Evolutionary conservation across 23 red algal species (phyloP).

Genomic region (Rhodosorus marinus): DNA sequence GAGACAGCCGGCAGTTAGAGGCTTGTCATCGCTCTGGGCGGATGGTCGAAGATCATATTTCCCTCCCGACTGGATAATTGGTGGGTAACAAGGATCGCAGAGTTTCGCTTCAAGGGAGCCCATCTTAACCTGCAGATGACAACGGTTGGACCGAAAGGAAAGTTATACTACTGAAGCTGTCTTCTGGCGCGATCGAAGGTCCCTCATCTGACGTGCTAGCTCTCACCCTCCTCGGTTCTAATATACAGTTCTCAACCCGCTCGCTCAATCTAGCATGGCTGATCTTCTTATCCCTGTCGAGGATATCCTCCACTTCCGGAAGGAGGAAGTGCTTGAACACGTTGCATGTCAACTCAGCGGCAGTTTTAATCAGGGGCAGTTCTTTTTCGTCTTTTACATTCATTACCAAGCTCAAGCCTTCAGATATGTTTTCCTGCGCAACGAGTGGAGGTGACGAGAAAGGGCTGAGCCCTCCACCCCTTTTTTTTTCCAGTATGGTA

Average conservation of each 20-base stretch:
- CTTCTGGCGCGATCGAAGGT: too few species aligned
- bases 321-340: conserved; percentile 49
- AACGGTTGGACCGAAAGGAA: too few species aligned
- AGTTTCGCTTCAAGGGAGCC: conserved; percentile 23
- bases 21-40: conserved; percentile 40
- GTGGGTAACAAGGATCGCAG: conserved; percentile 82
- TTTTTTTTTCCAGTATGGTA: too few species aligned
- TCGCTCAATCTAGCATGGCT: conserved; percentile 43
- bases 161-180: too few species aligned
- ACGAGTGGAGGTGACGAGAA: too few species aligned
- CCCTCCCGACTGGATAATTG: conserved; percentile 69
- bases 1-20: conserved; percentile 41
- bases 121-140: conserved; percentile 35
- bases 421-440: conserved; percentile 10
- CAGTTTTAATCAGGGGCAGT: conserved; percentile 24
- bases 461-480: too few species aligned
- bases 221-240: conserved; percentile 37
- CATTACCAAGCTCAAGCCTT: conserved; percentile 33
- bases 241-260: conserved; percentile 46
- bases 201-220: too few species aligned
- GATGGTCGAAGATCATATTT: conserved; percentile 72
- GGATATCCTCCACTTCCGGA: conserved; percentile 49
- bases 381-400: conserved; percentile 64
- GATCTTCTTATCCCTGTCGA: conserved; percentile 61
- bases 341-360: conserved; percentile 27